Percentiles rank a stretch among this genome's conserved stretches.
phyloP scores from a whole-genome alignment of 192 early-diverging fungal genomes.

The Obelidium mucronatum region DNA sequence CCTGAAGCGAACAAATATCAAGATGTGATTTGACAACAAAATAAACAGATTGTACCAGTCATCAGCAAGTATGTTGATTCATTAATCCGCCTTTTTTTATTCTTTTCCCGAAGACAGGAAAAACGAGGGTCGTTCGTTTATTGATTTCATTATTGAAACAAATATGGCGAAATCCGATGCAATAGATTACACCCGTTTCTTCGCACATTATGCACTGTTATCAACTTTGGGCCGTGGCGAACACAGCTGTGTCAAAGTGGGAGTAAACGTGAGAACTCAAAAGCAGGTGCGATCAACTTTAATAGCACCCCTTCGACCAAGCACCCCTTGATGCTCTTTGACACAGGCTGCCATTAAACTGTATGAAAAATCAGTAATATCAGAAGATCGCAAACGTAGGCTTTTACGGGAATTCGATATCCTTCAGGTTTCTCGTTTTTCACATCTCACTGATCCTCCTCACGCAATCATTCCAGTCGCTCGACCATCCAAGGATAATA shows the following conservation, averaged over 20 bases:
- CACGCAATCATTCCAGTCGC: constrained; percentile 65
- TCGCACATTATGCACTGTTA: not conserved
- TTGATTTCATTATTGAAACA: too few relatives aligned
- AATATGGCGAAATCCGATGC: too few relatives aligned
- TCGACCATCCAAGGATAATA: constrained; percentile 89
- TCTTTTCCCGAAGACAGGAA: too few relatives aligned
- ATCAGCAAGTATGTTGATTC: too few relatives aligned
- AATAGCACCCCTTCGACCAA: too few relatives aligned
- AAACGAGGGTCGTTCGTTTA: too few relatives aligned
- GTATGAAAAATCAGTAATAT: constrained; percentile 89
- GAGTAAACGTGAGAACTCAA: constrained; percentile 36
- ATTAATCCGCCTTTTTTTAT: too few relatives aligned
- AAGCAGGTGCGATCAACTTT: constrained; percentile 30
- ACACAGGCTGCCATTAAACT: constrained; percentile 89
- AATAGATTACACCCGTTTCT: not conserved
- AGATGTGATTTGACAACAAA: constrained; percentile 7
- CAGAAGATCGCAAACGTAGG: constrained; percentile 80
- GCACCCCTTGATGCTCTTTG: not conserved
- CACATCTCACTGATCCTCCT: not conserved
- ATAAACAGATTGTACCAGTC: too few relatives aligned
- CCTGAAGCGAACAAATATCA: constrained; percentile 30
- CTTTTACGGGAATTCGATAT: constrained; percentile 93
- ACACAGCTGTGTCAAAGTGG: constrained; percentile 64
- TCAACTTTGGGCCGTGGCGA: constrained; percentile 53
- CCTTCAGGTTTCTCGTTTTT: constrained; percentile 67